Evolutionary conservation across 768 basidiomycete species (phyloP), one percentile per base, ranked within the genome.

Genomic region (Cystofilobasidium macerans): DNA sequence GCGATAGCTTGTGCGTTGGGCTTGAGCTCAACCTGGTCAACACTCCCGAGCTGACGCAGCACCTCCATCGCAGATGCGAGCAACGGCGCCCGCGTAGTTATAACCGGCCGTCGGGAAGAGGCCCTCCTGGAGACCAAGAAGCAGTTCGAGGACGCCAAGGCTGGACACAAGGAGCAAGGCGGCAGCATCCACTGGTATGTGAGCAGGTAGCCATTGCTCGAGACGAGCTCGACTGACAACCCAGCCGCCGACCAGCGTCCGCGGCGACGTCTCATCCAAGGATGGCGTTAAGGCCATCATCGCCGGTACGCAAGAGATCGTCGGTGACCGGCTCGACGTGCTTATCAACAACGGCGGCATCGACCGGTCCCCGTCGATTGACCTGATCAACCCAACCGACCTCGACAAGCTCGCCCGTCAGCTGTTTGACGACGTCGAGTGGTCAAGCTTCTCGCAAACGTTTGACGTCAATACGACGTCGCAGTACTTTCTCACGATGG

Each of bases 191-290:
- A 26, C 26, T 11, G 26, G 58, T 60, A 2, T 3, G 57, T 59
- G 22, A 6, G 6, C 24, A 22, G 2, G 38, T 30, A 7, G 18
- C 22, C 35, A 12, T 33, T 16, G 24, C 40, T 42, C 18, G 32
- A 6, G 18, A 20, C 30, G 22, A 32, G 24, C 22, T 40, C 54
- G 16, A 57, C 22, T 30, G 20, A 51, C 28, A 30, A 51, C 9
- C 11, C 28, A 30, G 33, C 9, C 56, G 32, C 2, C 30, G 11
- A 57, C 30, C 36, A 60, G 58, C 9, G n/a, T 60, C 18, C 38
- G 45, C 26, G 58, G 58, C 24, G 58, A 60, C 58, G 24, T 60
- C 24, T 7, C 12, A 1, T 60, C 58, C 8, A 60, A 60, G n/a
- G 24, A 40, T 6, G 26, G 36, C 28, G 32, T 60, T 16, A 2